Percentiles rank a stretch among this genome's conserved stretches.
Evolutionary conservation across 2,329 filamentous ascomycete species (phyloP).

Genomic region (Dryadomyces quercivorus): DNA sequence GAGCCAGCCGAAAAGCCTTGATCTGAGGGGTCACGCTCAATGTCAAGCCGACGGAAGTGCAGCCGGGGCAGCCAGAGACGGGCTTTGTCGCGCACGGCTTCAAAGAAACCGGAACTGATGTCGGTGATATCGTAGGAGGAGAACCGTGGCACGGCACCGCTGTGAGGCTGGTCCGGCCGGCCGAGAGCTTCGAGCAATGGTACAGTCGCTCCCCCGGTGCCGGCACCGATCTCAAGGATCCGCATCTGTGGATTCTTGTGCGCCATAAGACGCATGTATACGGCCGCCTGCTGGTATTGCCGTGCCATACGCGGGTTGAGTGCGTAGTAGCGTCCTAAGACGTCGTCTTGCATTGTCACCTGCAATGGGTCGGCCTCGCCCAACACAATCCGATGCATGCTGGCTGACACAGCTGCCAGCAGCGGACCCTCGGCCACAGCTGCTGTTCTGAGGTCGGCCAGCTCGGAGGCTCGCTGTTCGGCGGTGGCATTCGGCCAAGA

Average conservation of each 20-base stretch:
- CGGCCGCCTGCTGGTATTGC: constrained; percentile 12
- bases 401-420: constrained; percentile 5
- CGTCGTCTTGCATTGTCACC: constrained; percentile 16
- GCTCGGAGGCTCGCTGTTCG: constrained; percentile 1
- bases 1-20: constrained; percentile 20
- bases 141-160: constrained; percentile 5
- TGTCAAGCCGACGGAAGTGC: constrained; percentile 15
- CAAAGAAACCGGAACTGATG: constrained; percentile 26
- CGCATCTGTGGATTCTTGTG: constrained; percentile 16
- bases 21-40: constrained; percentile 16
- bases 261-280: constrained; percentile 9
- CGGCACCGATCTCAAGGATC: constrained; percentile 27
- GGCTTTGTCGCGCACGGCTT: constrained; percentile 20
- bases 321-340: constrained; percentile 13
- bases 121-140: constrained; percentile 29
- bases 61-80: constrained; percentile 8
- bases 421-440: constrained; percentile 10
- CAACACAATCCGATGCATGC: constrained; percentile 15
- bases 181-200: constrained; percentile 10
- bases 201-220: constrained; percentile 18
- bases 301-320: constrained; percentile 13
- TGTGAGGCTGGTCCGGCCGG: not conserved
- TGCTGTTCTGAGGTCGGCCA: not conserved
- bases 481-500: constrained; percentile 9
- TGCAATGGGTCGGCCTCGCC: constrained; percentile 17